Evolutionary conservation across 163 green algal species (phyloP), one percentile per base, ranked within the genome.

Genomic region (Scenedesmus sp.): DNA sequence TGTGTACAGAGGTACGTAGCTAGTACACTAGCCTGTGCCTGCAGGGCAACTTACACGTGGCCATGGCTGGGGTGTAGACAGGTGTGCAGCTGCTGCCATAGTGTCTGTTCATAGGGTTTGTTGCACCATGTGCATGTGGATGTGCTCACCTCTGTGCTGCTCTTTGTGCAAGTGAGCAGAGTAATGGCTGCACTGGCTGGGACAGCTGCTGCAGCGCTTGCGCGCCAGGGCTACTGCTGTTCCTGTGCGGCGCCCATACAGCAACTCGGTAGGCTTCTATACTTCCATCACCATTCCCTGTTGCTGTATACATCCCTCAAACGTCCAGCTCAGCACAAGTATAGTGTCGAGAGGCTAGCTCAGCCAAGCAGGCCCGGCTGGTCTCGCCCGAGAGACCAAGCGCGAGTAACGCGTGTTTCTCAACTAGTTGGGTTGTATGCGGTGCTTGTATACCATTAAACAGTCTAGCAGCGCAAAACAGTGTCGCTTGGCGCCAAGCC

Each of bases 131-230:
- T 79, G 1, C 12, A 5, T 13, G 4, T 13, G 4, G 23, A 4
- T 1, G 5, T 52, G 70, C 70, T 52, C 23, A 79, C 70, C 70
- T 79, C 1, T 52, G 70, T 23, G 46, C 46, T 46, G 2, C 15
- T 79, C 23, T 79, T 79, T 79, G 5, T 13, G 13, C 23, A 46
- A 79, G 70, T 1, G 70, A 79, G 70, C 23, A 79, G 5, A 79
- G 70, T 23, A 79, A 23, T 52, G 70, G 70, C 20, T 79, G 70
- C 23, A 79, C 70, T 79, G 70, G 70, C 70, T 79, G 70, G 70
- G 70, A 79, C 23, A 79, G 70, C 70, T 18, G 70, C 70, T 79
- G 70, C 70, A 79, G 70, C 70, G 70, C 70, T 79, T 79, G 70
- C 4, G 70, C 46, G 70, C 70, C 23, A 79, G 70, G 70, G 23